Conservation (phyloP, 2,329 filamentous ascomycete genomes). For the Ploettnerulaceae sp. region DNA sequence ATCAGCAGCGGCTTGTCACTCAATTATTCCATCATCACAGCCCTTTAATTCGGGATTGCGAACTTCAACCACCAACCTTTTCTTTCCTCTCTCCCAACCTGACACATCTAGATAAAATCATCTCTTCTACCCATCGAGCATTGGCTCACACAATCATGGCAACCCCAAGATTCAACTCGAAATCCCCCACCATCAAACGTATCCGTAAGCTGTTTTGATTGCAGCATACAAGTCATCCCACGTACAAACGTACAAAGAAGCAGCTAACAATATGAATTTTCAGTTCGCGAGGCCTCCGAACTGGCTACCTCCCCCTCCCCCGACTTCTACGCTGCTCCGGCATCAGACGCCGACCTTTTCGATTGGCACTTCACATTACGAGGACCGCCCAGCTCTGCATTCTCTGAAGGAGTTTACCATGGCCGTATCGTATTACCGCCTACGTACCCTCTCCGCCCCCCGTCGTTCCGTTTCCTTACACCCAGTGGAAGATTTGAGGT, state of each 20-base stretch:
- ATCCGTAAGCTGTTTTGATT: constrained; percentile 54
- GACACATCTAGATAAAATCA: neutral
- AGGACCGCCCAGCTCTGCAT: constrained; percentile 70
- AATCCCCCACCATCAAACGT: constrained; percentile 78
- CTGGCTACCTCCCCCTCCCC: constrained; percentile 73
- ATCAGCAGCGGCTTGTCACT: too few relatives aligned
- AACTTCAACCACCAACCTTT: too few relatives aligned
- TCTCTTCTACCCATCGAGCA: neutral
- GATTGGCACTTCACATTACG: constrained; percentile 99
- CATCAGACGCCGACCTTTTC: constrained; percentile 81
- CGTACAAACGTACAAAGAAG: too few relatives aligned
- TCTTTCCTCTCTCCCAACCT: neutral
- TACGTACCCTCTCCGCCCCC: constrained; percentile 85
- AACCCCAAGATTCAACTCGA: constrained; percentile 54
- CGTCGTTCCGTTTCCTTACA: constrained; percentile 92
- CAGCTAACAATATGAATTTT: constrained; percentile 19
- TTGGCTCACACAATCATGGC: constrained; percentile 20
- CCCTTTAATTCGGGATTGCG: too few relatives aligned
- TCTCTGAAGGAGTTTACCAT: constrained; percentile 74
- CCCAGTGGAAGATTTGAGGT: constrained; percentile 90
- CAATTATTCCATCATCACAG: too few relatives aligned
- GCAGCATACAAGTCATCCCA: constrained; percentile 2
- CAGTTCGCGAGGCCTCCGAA: constrained; percentile 87
- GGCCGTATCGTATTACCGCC: constrained; percentile 89
- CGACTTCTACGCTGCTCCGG: constrained; percentile 78